Evolutionary conservation across 106 monocot genomes (phyloP), one percentile per base, ranked within the genome.

Genomic region (Acorus gramineus): DNA sequence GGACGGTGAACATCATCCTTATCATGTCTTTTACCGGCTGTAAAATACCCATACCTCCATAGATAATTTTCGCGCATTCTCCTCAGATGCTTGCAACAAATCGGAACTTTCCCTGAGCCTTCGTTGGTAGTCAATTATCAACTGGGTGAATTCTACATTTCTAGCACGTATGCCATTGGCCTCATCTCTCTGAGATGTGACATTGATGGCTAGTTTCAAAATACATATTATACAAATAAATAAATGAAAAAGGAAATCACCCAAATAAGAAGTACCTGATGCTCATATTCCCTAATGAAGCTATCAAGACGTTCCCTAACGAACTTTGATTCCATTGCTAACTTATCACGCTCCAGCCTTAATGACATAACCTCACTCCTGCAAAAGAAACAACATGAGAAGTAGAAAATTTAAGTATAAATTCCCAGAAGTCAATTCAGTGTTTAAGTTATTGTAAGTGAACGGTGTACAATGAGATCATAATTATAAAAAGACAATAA

Each of bases 71-170:
- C 92, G 65, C 61, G 65, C 66, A 47, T 79, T 87, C 45, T 92
- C 98, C 57, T 88, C 92, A 57, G 77, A 69, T 2, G 69, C 76
- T 73, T 73, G 79, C 51, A 85, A 67, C 73, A 80, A 74, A 57
- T 90, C 82, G 49, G 78, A 73, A 58, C 69, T 77, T 75, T 92
- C 98, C 43, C 91, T 75, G 42, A 85, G 59, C 64, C 76, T 77
- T 69, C 75, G 85, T 79, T 98, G 88, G 62, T 85, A 84, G 71
- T 98, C 91, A 76, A 92, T 57, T 46, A 98, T 3, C 56, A 92
- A 64, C 8, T 85, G 80, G 48, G 76, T 81, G 70, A 98, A 59
- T 45, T 98, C 98, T 11, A 85, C 69, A 76, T 86, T 98, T 77
- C 91, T 85, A 46, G 81, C 78, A 47, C 81, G 79, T 57, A 84